Conservation (phyloP, 768 basidiomycete genomes). For the Termitomyces eurrhizus region DNA sequence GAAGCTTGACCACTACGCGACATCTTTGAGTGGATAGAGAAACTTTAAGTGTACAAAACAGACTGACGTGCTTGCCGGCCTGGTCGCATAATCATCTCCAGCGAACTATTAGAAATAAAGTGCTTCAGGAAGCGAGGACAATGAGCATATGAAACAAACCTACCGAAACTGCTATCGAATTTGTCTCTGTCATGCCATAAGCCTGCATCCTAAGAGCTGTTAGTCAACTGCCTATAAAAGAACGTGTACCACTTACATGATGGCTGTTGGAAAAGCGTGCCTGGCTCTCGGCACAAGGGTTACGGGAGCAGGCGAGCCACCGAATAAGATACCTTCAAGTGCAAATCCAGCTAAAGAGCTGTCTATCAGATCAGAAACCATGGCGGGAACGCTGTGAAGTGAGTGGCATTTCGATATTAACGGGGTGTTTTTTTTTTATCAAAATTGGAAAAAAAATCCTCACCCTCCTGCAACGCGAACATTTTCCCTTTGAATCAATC, state of each 20-base stretch:
- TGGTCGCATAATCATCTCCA: slow-evolving; percentile 55
- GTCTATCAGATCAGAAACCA: slow-evolving; percentile 60
- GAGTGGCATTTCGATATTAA: neutral
- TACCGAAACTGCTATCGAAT: slow-evolving; percentile 51
- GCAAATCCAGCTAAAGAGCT: slow-evolving; percentile 42
- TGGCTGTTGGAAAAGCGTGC: slow-evolving; percentile 42
- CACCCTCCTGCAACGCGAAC: slow-evolving; percentile 53
- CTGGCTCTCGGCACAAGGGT: slow-evolving; percentile 40
- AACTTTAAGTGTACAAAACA: neutral
- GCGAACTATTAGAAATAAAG: slow-evolving; percentile 25
- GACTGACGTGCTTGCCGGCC: slow-evolving; percentile 48
- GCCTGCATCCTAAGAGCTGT: slow-evolving; percentile 39
- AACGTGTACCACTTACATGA: slow-evolving; percentile 28
- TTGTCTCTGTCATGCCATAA: slow-evolving; percentile 61
- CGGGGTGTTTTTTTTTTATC: slow-evolving; percentile 3
- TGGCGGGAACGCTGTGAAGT: slow-evolving; percentile 52
- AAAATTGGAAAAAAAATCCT: neutral
- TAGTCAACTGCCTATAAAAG: neutral
- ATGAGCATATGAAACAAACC: neutral
- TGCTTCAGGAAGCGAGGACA: neutral
- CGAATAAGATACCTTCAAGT: slow-evolving; percentile 47
- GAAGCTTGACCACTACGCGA: slow-evolving; percentile 46
- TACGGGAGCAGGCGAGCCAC: slow-evolving; percentile 50
- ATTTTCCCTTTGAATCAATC: slow-evolving; percentile 50
- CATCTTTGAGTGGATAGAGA: neutral